A percentile compares a stretch with the other conserved stretches of the same genome.
phyloP scores from a whole-genome alignment of 768 basidiomycete species.

The Terana coerulea region DNA sequence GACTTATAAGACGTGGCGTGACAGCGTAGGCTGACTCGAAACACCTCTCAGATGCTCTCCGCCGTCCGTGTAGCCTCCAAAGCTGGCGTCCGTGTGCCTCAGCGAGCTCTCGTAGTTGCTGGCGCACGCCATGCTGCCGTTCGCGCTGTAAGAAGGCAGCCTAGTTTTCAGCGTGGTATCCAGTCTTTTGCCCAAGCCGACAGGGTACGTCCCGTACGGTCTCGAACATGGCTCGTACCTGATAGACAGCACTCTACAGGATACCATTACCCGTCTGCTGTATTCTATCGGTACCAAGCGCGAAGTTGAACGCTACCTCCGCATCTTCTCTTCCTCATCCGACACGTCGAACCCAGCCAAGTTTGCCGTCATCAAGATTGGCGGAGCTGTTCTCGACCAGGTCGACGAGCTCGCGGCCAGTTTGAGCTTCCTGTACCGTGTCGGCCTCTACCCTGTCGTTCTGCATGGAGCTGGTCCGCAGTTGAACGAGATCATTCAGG shows the following conservation, averaged over 20 bases:
- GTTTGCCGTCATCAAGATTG: conserved; percentile 97
- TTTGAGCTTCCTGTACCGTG: conserved; percentile 93
- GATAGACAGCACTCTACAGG: conserved; percentile 43
- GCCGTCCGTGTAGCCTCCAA: conserved; percentile 15
- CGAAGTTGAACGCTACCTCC: conserved; percentile 96
- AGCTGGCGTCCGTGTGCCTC: conserved; percentile 28
- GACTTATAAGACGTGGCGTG: too few species aligned
- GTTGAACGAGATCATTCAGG: conserved; percentile 89
- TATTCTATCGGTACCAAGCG: conserved; percentile 97
- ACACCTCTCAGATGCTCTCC: too few species aligned
- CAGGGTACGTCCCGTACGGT: conserved; percentile 44
- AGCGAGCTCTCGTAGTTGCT: conserved; percentile 46
- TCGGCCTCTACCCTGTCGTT: conserved; percentile 97
- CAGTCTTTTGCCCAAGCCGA: conserved; percentile 72
- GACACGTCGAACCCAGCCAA: conserved; percentile 88
- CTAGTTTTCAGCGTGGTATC: conserved; percentile 22
- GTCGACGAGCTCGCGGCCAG: conserved; percentile 92
- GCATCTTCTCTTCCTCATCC: conserved; percentile 95
- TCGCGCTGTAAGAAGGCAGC: conserved; percentile 35
- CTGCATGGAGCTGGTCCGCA: conserved; percentile 97
- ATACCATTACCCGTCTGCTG: conserved; percentile 93
- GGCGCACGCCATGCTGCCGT: conserved; percentile 37
- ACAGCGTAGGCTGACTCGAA: too few species aligned
- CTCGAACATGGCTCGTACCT: conserved; percentile 1
- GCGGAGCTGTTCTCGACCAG: conserved; percentile 91